Percentiles rank a stretch among this genome's conserved stretches.
These are phyloP conservation scores for Acanthamoeba lenticulata DNA, from an alignment of 208 protist genomes.

Conservation along the genomic window DNA sequence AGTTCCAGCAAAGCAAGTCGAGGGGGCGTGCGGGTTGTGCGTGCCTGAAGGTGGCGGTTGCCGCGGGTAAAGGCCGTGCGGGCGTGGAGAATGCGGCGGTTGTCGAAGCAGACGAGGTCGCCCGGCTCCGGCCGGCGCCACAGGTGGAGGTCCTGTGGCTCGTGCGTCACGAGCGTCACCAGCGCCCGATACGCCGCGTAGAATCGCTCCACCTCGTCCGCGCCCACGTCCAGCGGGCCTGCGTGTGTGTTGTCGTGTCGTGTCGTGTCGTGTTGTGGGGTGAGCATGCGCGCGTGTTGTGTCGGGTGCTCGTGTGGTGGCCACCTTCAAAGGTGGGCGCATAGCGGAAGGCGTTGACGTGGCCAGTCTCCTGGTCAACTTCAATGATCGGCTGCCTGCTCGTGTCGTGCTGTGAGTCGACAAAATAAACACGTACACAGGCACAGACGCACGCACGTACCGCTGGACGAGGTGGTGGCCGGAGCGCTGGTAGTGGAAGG, in stretches of 20 bases:
- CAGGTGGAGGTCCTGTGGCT: conserved; percentile 43
- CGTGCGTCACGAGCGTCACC: not conserved
- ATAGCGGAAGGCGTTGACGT: conserved; percentile 20
- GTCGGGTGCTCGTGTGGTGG: too few relatives aligned
- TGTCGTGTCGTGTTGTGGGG: not conserved
- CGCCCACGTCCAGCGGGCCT: conserved; percentile 41
- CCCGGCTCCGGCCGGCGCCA: conserved; percentile 14
- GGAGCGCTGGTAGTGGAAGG: conserved; percentile 35
- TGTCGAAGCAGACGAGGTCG: conserved; percentile 62
- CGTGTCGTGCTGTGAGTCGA: too few relatives aligned
- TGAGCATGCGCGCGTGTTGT: too few relatives aligned
- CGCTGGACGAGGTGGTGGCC: conserved; percentile 23
- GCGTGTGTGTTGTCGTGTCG: not conserved
- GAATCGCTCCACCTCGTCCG: conserved; percentile 16
- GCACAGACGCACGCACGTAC: too few relatives aligned
- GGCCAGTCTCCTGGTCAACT: not conserved
- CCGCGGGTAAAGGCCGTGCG: conserved; percentile 62
- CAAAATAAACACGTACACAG: too few relatives aligned
- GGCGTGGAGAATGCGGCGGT: conserved; percentile 69
- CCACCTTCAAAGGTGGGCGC: conserved; percentile 51
- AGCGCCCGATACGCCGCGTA: conserved; percentile 52
- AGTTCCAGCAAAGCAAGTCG: not conserved
- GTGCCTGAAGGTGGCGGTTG: conserved; percentile 57
- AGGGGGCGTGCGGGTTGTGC: not conserved
- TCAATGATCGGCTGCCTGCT: conserved; percentile 35